Evolutionary conservation across 805 yeast genomes (phyloP), one percentile per base, ranked within the genome.

Genomic region (Ogataea neopini): DNA sequence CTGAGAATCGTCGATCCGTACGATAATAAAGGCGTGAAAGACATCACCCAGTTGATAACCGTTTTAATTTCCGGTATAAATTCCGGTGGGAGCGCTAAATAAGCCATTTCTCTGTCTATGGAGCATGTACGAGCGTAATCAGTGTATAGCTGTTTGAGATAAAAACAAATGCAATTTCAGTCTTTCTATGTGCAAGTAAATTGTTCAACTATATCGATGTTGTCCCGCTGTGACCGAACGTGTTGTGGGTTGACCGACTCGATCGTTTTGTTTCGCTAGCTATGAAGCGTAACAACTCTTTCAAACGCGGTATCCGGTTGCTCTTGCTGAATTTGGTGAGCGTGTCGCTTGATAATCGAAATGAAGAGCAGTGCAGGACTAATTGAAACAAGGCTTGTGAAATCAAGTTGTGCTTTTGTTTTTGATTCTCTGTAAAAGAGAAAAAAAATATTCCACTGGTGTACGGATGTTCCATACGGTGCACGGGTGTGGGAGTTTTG

Each of bases 21-120:
- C 6, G 96, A 87, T 51, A 91, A 76, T 37, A 90, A 65, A 2
- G 97, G 97, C 0, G 97, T 86, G 60, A 87, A 79, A 25, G 89
- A 79, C 62, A 90, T 81, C 61, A 85, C 52, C 54, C 81, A 73
- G 54, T 86, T 84, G 40, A 83, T 78, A 20, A 82, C 68, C 29
- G 79, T 64, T 7, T 65, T 60, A 22, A 64, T 26, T 44, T 59
- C 58, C 14, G 68, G 68, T 11, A 64, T 42, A 22, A 60, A 55
- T 44, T 64, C 67, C 23, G 67, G 65, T n/a, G 67, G 60, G 8
- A 63, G 50, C 6, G 63, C 59, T 14, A 63, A 41, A 42, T 62
- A 64, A 11, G 61, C 69, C 68, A 64, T 36, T 35, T 35, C 8
- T 6, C 39, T 23, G 32, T 32, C 14, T 5, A 9, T 18, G 13